Base-by-base conservation (phyloP, 2,329 filamentous ascomycete genomes). In the Aspergillus sp. region DNA sequence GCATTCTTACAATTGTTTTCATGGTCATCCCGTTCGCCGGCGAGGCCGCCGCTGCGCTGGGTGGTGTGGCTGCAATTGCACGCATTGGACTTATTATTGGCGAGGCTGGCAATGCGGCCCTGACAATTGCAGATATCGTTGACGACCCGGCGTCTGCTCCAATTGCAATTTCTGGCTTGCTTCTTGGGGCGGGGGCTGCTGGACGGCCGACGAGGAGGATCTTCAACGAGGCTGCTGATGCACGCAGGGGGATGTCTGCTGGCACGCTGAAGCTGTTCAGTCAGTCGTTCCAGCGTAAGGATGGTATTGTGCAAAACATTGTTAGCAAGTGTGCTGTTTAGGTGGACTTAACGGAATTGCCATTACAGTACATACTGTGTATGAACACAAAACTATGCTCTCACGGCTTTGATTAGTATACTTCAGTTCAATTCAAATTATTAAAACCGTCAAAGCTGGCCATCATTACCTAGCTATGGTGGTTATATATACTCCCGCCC, bases 21-120 rank as follows among this genome's bases (percentile, higher is more conserved):
- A 36, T 48, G 42, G 22, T 55, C 20, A 55, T 55, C 36, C 53
- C 53, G 13, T 55, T 55, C 26, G 53, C 26, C 11, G 53, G 53
- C 15, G 45, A 49, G 38, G 44, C 44, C 18, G 13, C 34, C 20
- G 30, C 34, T 15, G 34, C 45, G 3, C 12, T 49, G 13, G 53
- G 53, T 15, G 45, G 43, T 12, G 45, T 36, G 2, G 34, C 45
- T 18, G 34, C 44, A n/a, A 24, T 55, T 34, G 53, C 44, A 17
- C 53, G 53, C 11, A 22, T 32, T 26, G 44, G 44, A 3, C 18
- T 41, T 8, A 26, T 49, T 20, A 49, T 55, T 39, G 45, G 45
- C 20, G 53, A 55, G 47, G 30, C 20, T 5, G 45, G 53, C 0
- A 55, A 55, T n/a, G 43, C 24, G 8, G 53, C 53, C 8, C 36